Evolutionary conservation across 441 rosid genomes (phyloP), one percentile per base, ranked within the genome.

Genomic region (Adansonia madagascariensis): DNA sequence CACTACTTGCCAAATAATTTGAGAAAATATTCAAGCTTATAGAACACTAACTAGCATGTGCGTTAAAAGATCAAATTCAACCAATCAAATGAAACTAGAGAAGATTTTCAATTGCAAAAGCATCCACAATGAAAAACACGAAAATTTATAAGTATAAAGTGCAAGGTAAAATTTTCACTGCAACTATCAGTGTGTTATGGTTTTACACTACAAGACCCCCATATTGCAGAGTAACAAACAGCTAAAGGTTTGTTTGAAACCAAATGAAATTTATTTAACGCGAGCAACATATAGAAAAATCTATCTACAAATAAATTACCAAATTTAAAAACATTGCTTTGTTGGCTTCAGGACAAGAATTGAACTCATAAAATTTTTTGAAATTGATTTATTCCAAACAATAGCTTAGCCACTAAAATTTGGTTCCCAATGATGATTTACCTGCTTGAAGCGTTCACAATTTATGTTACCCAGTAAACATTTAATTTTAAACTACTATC

Each of bases 81-180:
- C 20, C 44, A 12, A 50, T 7, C 60, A 70, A 50, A 24, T 50
- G 14, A 69, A 24, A 69, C 43, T 27, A 52, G 74, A 49, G 11
- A 70, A 50, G 20, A 70, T 50, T 70, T 69, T 70, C 46, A 27
- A 70, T 27, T 50, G 46, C 60, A 70, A 50, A 50, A 70, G 74
- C 60, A 70, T 15, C 44, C 2, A 8, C 46, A 24, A 24, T 27
- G 60, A 24, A 27, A 27, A 70, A 2, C n/a, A 1, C 0, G 20
- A 65, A 65, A 61, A 65, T 2, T 8, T 41, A n/a, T 14, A 0
- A 17, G 20, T 17, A 15, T 7, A n/a, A 1, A 3, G 22, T n/a
- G 24, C 22, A 0, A 4, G 2, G 20, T 14, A 69, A 69, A 8
- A 12, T 47, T 15, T 22, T 4, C 31, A 24, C 20, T 24, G 22